These are phyloP conservation scores for Cytospora piceicola DNA, from an alignment of 2,329 filamentous ascomycete species.

Conservation along the genomic window DNA sequence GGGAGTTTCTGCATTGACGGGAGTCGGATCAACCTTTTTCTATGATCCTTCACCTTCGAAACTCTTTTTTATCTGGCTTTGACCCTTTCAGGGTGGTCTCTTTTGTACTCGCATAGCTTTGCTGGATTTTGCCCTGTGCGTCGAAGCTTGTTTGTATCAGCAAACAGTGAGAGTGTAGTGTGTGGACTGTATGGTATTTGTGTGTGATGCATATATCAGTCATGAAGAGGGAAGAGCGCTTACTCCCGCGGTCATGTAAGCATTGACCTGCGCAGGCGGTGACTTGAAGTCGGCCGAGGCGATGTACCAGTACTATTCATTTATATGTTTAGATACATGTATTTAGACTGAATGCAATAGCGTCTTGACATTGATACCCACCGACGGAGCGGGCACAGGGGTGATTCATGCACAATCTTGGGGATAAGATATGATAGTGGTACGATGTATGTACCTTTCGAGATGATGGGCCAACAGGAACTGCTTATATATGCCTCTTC, in stretches of 20 bases:
- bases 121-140: not conserved
- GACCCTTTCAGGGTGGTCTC: not conserved
- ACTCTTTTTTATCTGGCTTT: not conserved
- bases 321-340: not conserved
- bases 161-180: not conserved
- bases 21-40: not conserved
- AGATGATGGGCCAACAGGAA: not conserved
- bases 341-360: not conserved
- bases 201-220: not conserved
- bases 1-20: not conserved
- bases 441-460: not conserved
- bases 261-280: not conserved
- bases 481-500: too few relatives aligned
- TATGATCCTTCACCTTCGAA: not conserved
- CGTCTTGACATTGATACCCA: not conserved
- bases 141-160: not conserved
- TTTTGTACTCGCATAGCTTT: not conserved
- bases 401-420: not conserved
- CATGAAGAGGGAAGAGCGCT: not conserved
- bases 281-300: not conserved
- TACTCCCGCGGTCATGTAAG: not conserved
- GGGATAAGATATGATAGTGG: not conserved
- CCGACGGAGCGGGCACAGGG: not conserved
- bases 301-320: not conserved
- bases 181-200: not conserved